Evolutionary conservation across 2,329 filamentous ascomycete species (phyloP), one percentile per base, ranked within the genome.

Genomic region (Pleomassaria siparia): DNA sequence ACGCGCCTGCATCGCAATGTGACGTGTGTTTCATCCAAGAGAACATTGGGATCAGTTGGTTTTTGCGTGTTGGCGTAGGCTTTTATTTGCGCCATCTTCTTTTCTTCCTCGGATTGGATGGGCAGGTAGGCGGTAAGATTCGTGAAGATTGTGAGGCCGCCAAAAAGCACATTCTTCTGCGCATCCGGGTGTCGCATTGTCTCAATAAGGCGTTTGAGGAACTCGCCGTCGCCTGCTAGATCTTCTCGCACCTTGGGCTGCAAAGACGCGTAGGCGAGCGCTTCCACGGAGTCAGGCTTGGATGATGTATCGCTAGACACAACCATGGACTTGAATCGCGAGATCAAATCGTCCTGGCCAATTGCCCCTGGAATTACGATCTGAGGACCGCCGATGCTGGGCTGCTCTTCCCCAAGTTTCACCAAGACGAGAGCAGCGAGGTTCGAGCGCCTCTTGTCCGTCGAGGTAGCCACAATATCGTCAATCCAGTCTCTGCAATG

Each of bases 31-130:
- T 95, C 86, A 51, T 91, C 83, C 47, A 94, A 86, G 0, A 95
- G 76, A 7, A 83, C 82, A 63, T 91, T 83, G 0, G 80, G 76
- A 2, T 79, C 74, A 0, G 77, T 66, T 1, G 75, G 71, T 62
- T 89, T 91, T 4, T 85, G 85, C 0, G 90, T 88, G 64, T 95
- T 89, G 12, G 94, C 94, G 62, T 97, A 99, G 2, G 91, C 89
- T 75, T 95, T 96, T 36, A 99, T 80, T 67, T 99, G 89, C 5
- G 82, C 82, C 75, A 99, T 89, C 63, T 89, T 90, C 74, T 92
- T 94, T 62, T 96, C 87, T 70, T 99, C 94, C 54, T 96, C 92
- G 0, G 89, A 86, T 32, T 91, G 77, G 7, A 77, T 76, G 6
- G 91, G 91, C 32, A 83, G 80, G 66, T 95, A 97, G 24, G 82